Conservation (phyloP, 768 basidiomycete genomes). For the Gautieria morchelliformis region DNA sequence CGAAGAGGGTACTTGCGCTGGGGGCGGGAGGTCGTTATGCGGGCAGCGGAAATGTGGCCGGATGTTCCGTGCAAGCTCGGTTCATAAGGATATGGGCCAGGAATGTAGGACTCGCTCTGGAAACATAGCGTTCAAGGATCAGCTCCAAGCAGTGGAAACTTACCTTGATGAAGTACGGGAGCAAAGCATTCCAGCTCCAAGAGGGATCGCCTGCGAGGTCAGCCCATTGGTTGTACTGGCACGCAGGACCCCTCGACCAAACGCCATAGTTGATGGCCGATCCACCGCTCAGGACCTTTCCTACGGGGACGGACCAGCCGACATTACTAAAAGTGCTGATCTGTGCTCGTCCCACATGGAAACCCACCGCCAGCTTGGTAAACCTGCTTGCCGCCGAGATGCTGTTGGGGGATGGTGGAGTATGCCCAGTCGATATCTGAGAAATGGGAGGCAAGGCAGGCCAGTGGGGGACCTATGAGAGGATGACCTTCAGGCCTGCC, state of each 20-base stretch:
- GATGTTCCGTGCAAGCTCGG: background rate
- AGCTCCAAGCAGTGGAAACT: background rate
- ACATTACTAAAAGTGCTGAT: conserved; percentile 7
- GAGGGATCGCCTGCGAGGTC: conserved; percentile 21
- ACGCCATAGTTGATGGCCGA: conserved; percentile 40
- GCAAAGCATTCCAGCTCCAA: conserved; percentile 31
- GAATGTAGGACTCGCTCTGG: background rate
- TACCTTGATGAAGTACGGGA: conserved; percentile 24
- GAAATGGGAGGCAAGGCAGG: conserved; percentile 32
- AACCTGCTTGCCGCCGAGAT: conserved; percentile 19
- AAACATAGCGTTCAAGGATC: conserved; percentile 14
- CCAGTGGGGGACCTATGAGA: conserved; percentile 37
- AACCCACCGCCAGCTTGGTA: background rate
- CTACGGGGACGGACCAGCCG: conserved; percentile 19
- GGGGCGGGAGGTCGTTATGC: background rate
- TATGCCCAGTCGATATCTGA: conserved; percentile 38
- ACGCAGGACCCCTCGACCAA: conserved; percentile 34
- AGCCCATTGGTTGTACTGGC: conserved; percentile 34
- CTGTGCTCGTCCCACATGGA: background rate
- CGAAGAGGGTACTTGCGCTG: background rate
- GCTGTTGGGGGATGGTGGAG: conserved; percentile 32
- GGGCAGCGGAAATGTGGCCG: background rate
- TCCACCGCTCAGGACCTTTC: conserved; percentile 35
- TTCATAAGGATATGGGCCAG: background rate
- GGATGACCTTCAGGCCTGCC: conserved; percentile 35